phyloP scores from a whole-genome alignment of 2,329 filamentous ascomycete species.

The Didymosphaeria variabile region DNA sequence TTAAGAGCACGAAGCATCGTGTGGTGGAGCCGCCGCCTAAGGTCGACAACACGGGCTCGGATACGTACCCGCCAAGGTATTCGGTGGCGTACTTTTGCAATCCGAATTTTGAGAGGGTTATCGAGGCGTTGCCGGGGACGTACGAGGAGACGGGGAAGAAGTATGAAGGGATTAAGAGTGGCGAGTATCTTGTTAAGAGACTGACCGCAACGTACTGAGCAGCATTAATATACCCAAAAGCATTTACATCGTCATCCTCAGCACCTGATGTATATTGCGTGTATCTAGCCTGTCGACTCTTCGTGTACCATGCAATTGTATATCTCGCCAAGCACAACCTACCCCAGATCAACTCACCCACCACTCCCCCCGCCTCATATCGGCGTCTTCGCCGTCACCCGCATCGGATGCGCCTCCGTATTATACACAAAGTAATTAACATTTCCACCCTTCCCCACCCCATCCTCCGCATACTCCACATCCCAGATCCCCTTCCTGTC shows the following conservation, averaged over 20 bases:
- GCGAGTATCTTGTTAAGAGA: slow-evolving; percentile 81
- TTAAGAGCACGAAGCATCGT: slow-evolving; percentile 88
- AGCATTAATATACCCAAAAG: slow-evolving; percentile 10
- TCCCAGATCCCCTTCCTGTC: slow-evolving; percentile 56
- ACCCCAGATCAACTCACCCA: background rate
- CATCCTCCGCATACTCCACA: slow-evolving; percentile 54
- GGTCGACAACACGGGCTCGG: slow-evolving; percentile 55
- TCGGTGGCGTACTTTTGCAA: slow-evolving; percentile 95
- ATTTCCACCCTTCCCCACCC: slow-evolving; percentile 26
- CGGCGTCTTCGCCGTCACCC: slow-evolving; percentile 23
- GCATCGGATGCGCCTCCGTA: slow-evolving; percentile 41
- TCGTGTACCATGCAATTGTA: background rate
- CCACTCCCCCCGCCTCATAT: slow-evolving; percentile 7
- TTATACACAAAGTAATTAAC: slow-evolving; percentile 36
- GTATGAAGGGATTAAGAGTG: slow-evolving; percentile 79
- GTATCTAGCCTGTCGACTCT: background rate
- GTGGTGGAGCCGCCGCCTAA: slow-evolving; percentile 81
- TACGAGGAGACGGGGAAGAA: slow-evolving; percentile 76
- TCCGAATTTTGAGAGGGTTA: slow-evolving; percentile 77
- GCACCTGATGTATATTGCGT: background rate
- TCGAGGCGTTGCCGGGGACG: slow-evolving; percentile 84
- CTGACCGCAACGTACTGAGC: slow-evolving; percentile 72
- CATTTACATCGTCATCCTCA: background rate
- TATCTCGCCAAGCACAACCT: background rate
- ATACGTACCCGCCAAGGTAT: slow-evolving; percentile 76